These are phyloP conservation scores for Royoungia palumana DNA, from an alignment of 768 basidiomycete species.

Conservation along the genomic window DNA sequence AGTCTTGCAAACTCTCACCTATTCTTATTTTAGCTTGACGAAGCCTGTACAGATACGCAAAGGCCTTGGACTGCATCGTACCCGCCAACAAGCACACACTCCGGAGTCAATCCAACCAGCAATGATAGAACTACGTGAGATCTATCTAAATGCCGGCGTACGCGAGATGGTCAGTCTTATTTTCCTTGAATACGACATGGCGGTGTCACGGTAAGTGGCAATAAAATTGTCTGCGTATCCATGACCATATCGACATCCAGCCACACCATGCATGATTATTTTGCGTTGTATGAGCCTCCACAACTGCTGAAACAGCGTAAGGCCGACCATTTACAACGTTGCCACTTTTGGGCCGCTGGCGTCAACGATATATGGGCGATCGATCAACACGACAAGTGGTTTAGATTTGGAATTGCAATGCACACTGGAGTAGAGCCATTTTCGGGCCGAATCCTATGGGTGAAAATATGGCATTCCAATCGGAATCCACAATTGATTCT, in stretches of 20 bases:
- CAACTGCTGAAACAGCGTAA: conserved; percentile 19
- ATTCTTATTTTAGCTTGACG: not conserved
- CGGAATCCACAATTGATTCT: not conserved
- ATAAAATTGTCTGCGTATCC: no score
- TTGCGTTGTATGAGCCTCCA: conserved; percentile 9
- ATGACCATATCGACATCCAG: no score
- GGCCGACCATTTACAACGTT: conserved; percentile 22
- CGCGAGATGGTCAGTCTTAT: not conserved
- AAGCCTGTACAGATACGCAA: not conserved
- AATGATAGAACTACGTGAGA: not conserved
- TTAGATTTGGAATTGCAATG: not conserved
- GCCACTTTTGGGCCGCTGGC: conserved; percentile 39
- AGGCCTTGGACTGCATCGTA: not conserved
- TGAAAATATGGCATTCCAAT: conserved; percentile 6
- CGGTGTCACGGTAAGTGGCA: not conserved
- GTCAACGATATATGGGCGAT: conserved; percentile 31
- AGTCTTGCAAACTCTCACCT: no score
- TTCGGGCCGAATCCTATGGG: not conserved
- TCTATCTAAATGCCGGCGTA: conserved; percentile 1
- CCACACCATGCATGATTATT: not conserved
- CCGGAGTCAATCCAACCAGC: not conserved
- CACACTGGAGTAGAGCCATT: conserved; percentile 2
- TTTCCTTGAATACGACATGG: not conserved
- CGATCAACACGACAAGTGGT: conserved; percentile 7
- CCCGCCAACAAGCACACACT: not conserved